Evolutionary conservation across 805 yeast species (phyloP), one percentile per base, ranked within the genome.

Genomic region (Schwanniomyces yamadae): DNA sequence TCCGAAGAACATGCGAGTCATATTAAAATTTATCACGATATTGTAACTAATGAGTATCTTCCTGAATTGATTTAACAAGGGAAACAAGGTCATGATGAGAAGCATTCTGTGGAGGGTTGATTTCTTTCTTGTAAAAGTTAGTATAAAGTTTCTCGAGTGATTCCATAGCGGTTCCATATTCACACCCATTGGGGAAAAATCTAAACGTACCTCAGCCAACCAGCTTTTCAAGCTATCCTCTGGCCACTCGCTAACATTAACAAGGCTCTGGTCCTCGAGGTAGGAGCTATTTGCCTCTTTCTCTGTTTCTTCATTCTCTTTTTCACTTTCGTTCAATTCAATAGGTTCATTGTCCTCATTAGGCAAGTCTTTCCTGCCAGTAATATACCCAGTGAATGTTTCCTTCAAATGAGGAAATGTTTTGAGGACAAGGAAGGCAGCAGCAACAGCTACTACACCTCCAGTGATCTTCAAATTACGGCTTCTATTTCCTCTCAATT

Each of bases 371-470:
- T 42, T 45, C 27, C 41, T 47, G n/a, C 58, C 58, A 3, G 47
- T 41, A 2, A 63, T 21, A 32, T 43, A 53, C 14, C 52, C 41
- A 34, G 41, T 49, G 12, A 63, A 23, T 9, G 54, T 39, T n/a
- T 55, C 42, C 36, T 54, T 55, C 27, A 74, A 53, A 43, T 75
- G 79, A n/a, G 80, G 80, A 40, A 64, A 75, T 4, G 78, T 75
- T 35, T 63, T 63, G 39, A 75, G 54, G 7, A 73, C 40, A 5
- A 75, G 29, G 18, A 64, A 53, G 0, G 71, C 58, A 3, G 71
- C 69, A 16, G 76, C 77, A 9, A 73, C 34, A 4, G 69, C 45
- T 9, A 64, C 66, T 0, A 69, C 69, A 6, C 76, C 66, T 2
- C 65, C 59, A 8, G 44, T 35, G 3, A 39, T 14, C 28, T 38